phyloP scores from a whole-genome alignment of 768 basidiomycete species.

The Leccinum rimulosum region DNA sequence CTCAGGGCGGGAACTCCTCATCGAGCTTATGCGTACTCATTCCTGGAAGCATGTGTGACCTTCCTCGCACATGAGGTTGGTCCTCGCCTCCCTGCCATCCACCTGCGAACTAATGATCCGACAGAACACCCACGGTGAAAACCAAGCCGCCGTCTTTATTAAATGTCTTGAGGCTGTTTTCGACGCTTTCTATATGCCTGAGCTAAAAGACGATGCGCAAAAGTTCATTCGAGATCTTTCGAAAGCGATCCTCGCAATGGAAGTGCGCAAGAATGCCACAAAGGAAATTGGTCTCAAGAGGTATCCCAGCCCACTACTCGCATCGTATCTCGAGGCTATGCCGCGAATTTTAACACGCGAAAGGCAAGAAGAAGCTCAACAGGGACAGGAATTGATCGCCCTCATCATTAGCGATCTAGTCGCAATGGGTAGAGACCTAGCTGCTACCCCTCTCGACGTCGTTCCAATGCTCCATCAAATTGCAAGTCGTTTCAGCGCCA shows the following conservation, averaged over 20 bases:
- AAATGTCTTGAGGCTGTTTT: conserved; percentile 72
- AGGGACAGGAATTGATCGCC: conserved; percentile 58
- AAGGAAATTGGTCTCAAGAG: conserved; percentile 53
- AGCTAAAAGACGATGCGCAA: conserved; percentile 68
- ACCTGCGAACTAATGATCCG: conserved; percentile 7
- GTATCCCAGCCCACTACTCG: conserved; percentile 55
- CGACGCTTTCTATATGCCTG: conserved; percentile 68
- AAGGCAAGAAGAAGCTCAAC: conserved; percentile 54
- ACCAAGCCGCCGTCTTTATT: conserved; percentile 72
- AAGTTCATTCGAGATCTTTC: conserved; percentile 69
- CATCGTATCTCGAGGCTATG: conserved; percentile 77
- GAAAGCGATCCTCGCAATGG: conserved; percentile 67
- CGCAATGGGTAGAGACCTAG: conserved; percentile 45
- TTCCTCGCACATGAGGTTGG: conserved; percentile 73
- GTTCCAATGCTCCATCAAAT: conserved; percentile 76
- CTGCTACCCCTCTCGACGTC: conserved; percentile 52
- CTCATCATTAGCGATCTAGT: conserved; percentile 68
- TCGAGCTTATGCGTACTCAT: conserved; percentile 59
- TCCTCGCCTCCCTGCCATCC: not conserved
- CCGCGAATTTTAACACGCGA: conserved; percentile 74
- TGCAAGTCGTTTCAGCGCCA: conserved; percentile 74
- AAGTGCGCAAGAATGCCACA: conserved; percentile 59
- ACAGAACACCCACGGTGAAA: conserved; percentile 70
- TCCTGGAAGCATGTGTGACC: conserved; percentile 69
- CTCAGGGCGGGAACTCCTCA: conserved; percentile 41